Percentiles rank a stretch among this genome's conserved stretches.
Evolutionary conservation across 2,329 filamentous ascomycete species (phyloP).

Genomic region (Verticillium alfalfae): DNA sequence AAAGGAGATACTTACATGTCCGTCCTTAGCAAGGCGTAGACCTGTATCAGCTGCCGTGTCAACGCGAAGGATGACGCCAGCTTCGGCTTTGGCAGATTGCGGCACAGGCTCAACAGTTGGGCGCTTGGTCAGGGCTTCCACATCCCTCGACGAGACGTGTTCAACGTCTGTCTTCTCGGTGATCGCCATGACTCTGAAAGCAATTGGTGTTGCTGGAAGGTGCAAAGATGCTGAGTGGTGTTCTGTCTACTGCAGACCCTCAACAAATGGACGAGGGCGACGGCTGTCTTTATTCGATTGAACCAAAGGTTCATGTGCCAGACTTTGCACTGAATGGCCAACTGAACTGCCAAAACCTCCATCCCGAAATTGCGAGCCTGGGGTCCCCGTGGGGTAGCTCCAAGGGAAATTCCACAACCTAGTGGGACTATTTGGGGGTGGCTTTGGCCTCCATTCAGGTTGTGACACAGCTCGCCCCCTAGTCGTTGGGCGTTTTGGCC

Average conservation of each 20-base stretch:
- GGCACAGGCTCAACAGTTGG: neutral
- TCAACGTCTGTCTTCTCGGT: neutral
- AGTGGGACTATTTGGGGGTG: neutral
- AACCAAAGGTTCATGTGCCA: neutral
- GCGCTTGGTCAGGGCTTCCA: neutral
- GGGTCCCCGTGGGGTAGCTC: neutral
- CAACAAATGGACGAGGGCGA: neutral
- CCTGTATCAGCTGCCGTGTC: neutral
- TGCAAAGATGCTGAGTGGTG: neutral
- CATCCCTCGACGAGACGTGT: neutral
- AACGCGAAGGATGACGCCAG: neutral
- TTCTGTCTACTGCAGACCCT: neutral
- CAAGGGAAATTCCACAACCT: neutral
- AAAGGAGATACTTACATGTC: neutral
- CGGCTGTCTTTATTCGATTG: neutral
- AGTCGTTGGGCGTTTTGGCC: neutral
- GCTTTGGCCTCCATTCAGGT: neutral
- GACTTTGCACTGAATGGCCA: neutral
- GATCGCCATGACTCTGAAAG: neutral
- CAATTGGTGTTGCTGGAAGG: neutral
- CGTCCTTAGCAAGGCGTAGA: neutral
- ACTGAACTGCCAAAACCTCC: neutral
- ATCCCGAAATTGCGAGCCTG: neutral
- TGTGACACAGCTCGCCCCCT: neutral
- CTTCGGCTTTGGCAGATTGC: neutral